phyloP scores from a whole-genome alignment of 192 early-diverging fungal species.

The Dissophora ornata region DNA sequence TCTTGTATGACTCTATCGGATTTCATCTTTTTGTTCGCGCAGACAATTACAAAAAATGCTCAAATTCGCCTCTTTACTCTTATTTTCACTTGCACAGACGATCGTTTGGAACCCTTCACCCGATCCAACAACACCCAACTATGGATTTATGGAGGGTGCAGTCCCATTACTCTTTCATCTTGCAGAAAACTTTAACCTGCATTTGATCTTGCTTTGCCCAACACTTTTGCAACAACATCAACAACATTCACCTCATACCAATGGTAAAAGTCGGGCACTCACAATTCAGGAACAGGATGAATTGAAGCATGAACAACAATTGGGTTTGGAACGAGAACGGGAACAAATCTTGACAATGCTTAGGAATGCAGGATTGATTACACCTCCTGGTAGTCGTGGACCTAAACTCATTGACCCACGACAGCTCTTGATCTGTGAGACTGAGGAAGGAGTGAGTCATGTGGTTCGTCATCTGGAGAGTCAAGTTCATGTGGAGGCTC shows the following conservation, averaged over 20 bases:
- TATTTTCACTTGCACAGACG: too few relatives aligned
- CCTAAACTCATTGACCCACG: constrained; percentile 66
- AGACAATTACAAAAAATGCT: too few relatives aligned
- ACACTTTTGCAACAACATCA: constrained; percentile 1
- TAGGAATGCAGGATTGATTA: constrained; percentile 52
- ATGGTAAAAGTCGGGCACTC: constrained; percentile 15
- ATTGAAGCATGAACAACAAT: constrained; percentile 30
- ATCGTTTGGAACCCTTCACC: constrained; percentile 84
- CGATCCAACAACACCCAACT: constrained; percentile 71
- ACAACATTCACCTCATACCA: neutral
- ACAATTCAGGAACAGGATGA: constrained; percentile 44
- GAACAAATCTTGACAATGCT: constrained; percentile 64
- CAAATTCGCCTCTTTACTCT: too few relatives aligned
- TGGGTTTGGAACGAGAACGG: constrained; percentile 66
- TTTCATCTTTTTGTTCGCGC: too few relatives aligned
- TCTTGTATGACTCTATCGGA: too few relatives aligned
- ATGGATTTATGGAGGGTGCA: constrained; percentile 74
- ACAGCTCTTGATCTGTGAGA: constrained; percentile 77
- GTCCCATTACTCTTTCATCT: constrained; percentile 66
- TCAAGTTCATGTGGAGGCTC: constrained; percentile 73
- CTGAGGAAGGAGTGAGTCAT: constrained; percentile 73
- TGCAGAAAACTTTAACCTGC: constrained; percentile 59
- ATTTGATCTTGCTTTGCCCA: constrained; percentile 70
- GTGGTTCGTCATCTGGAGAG: constrained; percentile 78
- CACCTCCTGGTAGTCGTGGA: constrained; percentile 17